A percentile compares a stretch with the other conserved stretches of the same genome.
phyloP scores from a whole-genome alignment of 2,329 filamentous ascomycete genomes.

The Clonostachys rhizophaga region DNA sequence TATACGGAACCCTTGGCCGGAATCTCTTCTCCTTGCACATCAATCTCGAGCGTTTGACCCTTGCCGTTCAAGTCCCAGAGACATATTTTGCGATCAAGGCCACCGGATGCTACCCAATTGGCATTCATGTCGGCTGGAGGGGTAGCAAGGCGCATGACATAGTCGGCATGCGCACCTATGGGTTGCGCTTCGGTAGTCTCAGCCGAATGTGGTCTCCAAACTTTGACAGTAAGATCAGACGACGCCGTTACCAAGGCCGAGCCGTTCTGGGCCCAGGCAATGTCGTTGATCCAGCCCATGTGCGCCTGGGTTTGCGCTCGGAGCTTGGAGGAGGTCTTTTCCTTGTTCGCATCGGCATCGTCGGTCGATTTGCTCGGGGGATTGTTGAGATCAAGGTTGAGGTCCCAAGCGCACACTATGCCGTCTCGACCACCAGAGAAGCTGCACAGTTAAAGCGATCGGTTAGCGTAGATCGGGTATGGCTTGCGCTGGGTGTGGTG shows the following conservation, averaged over 20 bases:
- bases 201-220: constrained; percentile 74
- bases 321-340: constrained; percentile 47
- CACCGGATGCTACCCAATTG: constrained; percentile 90
- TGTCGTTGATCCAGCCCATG: constrained; percentile 95
- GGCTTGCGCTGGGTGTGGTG: not conserved
- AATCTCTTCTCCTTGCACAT: constrained; percentile 77
- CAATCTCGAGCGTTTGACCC: constrained; percentile 82
- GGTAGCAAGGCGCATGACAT: constrained; percentile 89
- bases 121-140: constrained; percentile 55
- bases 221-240: constrained; percentile 88
- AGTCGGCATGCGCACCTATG: constrained; percentile 91
- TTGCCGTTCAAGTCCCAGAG: constrained; percentile 90
- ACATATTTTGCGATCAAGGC: constrained; percentile 85
- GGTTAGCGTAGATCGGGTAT: constrained; percentile 10
- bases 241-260: constrained; percentile 81
- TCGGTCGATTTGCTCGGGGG: constrained; percentile 18
- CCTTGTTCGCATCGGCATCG: constrained; percentile 12
- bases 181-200: constrained; percentile 53
- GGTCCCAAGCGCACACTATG: constrained; percentile 92
- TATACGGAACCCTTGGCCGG: constrained; percentile 94
- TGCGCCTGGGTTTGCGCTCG: constrained; percentile 67
- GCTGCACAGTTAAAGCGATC: constrained; percentile 36
- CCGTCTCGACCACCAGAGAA: constrained; percentile 96
- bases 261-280: constrained; percentile 74
- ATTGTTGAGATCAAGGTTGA: constrained; percentile 60